phyloP scores from a whole-genome alignment of 257 asterid genomes.

The Solanum pennellii region DNA sequence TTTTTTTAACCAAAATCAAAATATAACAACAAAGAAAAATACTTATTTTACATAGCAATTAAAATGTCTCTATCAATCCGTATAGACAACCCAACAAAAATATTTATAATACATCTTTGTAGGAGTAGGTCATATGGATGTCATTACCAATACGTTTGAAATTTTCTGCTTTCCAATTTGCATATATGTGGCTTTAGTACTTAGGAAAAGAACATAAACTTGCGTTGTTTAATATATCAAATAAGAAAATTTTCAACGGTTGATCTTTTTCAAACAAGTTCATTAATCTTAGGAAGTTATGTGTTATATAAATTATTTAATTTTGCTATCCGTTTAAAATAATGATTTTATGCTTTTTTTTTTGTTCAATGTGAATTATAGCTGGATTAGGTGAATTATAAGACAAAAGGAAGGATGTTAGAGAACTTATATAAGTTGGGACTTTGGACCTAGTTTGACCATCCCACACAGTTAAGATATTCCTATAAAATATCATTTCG shows the following conservation, averaged over 20 bases:
- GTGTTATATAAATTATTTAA: neutral
- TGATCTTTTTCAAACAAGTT: neutral
- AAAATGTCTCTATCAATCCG: neutral
- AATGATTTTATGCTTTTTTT: neutral
- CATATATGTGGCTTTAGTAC: neutral
- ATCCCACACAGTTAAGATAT: neutral
- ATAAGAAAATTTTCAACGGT: neutral
- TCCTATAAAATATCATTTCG: neutral
- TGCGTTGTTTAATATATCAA: neutral
- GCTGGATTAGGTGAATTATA: neutral
- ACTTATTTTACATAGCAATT: neutral
- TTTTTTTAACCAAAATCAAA: neutral
- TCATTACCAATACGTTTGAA: neutral
- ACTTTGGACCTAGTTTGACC: neutral
- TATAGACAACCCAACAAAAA: neutral
- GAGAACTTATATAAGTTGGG: neutral
- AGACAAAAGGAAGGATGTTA: neutral
- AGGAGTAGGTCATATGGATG: neutral
- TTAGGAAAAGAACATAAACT: neutral
- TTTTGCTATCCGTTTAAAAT: neutral
- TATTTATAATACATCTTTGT: neutral
- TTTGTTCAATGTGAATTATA: neutral
- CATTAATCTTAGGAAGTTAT: neutral
- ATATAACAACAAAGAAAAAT: neutral
- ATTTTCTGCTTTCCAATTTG: neutral